These are phyloP conservation scores for Stephania yunnanensis DNA, from an alignment of 164 flowering plant genomes.

Conservation along the genomic window DNA sequence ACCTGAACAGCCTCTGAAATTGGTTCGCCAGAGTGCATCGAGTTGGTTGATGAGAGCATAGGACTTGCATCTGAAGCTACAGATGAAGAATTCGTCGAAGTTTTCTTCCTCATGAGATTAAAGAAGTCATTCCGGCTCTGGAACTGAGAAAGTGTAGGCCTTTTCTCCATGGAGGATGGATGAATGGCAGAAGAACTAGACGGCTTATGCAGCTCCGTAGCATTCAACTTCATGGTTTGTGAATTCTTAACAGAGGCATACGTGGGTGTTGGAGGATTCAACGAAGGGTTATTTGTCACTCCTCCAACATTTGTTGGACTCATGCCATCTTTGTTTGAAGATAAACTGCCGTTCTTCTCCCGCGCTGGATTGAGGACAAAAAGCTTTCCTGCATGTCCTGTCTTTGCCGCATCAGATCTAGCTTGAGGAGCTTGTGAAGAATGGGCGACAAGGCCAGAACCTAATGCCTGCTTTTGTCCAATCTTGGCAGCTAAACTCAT, in stretches of 20 bases:
- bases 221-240: conserved; percentile 28
- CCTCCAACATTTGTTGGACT: conserved; percentile 39
- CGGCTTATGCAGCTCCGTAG: conserved; percentile 44
- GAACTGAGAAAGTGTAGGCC: conserved; percentile 45
- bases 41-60: conserved; percentile 22
- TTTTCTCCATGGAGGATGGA: conserved; percentile 44
- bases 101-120: conserved; percentile 69
- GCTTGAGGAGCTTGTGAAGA: conserved; percentile 40
- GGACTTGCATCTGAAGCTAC: conserved; percentile 31
- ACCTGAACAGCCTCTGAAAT: conserved; percentile 28
- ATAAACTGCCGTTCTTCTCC: conserved; percentile 47
- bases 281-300: conserved; percentile 29
- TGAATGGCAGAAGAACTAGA: conserved; percentile 26
- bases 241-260: conserved; percentile 33
- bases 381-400: conserved; percentile 58
- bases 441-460: conserved; percentile 35
- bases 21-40: conserved; percentile 35
- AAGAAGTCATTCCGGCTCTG: conserved; percentile 82
- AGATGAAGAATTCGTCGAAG: conserved; percentile 27
- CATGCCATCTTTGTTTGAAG: conserved; percentile 40
- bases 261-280: conserved; percentile 30
- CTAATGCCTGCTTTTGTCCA: conserved; percentile 44
- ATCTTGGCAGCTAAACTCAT: conserved; percentile 31
- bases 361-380: conserved; percentile 62
- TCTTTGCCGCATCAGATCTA: conserved; percentile 46